phyloP scores from a whole-genome alignment of 257 asterid species.

The Petrea volubilis region DNA sequence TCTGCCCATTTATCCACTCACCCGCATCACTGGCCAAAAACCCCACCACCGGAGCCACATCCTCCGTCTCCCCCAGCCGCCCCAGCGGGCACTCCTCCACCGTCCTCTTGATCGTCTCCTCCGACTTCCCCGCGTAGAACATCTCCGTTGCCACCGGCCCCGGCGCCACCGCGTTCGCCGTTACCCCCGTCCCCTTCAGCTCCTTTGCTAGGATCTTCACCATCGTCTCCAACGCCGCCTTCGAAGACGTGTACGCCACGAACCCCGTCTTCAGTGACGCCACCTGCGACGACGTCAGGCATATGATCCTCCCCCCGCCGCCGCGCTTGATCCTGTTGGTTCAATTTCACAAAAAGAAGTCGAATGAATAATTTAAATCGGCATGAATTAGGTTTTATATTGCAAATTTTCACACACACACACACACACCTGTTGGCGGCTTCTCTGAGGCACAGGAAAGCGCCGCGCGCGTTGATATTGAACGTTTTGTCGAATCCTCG shows the following conservation, averaged over 20 bases:
- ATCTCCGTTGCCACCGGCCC: constrained; percentile 67
- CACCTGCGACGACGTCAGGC: constrained; percentile 47
- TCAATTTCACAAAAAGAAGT: neutral
- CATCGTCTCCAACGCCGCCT: constrained; percentile 77
- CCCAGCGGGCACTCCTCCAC: constrained; percentile 47
- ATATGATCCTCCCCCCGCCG: constrained; percentile 65
- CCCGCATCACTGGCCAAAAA: constrained; percentile 64
- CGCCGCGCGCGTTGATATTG: constrained; percentile 53
- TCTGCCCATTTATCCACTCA: constrained; percentile 67
- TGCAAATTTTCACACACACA: too few species aligned
- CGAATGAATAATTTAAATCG: too few species aligned
- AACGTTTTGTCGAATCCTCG: constrained; percentile 50
- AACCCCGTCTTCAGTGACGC: constrained; percentile 42
- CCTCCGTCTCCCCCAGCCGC: constrained; percentile 54
- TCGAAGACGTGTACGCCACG: constrained; percentile 56
- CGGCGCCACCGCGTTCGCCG: constrained; percentile 70
- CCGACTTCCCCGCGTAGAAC: constrained; percentile 56
- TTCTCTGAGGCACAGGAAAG: constrained; percentile 56
- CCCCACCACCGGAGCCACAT: constrained; percentile 52
- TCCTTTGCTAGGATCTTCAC: constrained; percentile 65
- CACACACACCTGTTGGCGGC: constrained; percentile 37
- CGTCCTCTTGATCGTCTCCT: constrained; percentile 38
- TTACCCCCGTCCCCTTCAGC: constrained; percentile 61
- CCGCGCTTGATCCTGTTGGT: constrained; percentile 40
- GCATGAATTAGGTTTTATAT: too few species aligned